Conservation (phyloP, 1,284 basidiomycete species). For the Bondarzewia mesenterica region DNA sequence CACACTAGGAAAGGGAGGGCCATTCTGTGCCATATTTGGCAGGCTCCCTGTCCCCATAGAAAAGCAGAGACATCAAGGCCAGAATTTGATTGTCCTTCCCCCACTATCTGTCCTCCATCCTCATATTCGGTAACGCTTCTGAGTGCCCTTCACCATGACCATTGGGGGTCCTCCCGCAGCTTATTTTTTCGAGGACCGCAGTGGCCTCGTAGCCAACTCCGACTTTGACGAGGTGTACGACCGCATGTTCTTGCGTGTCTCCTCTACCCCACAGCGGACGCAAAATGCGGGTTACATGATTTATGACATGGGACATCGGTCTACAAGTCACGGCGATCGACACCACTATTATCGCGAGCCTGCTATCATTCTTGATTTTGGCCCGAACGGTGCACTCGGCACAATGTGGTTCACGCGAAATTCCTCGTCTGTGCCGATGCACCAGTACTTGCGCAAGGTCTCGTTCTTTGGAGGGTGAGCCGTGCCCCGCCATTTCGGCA, state of each 20-base stretch:
- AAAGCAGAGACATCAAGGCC: not conserved
- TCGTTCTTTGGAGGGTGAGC: conserved; percentile 57
- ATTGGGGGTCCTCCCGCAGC: conserved; percentile 30
- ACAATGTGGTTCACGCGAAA: conserved; percentile 41
- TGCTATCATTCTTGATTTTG: conserved; percentile 49
- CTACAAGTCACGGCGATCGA: conserved; percentile 43
- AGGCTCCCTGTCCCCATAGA: not conserved
- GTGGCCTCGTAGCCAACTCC: conserved; percentile 42
- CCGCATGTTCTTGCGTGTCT: conserved; percentile 56
- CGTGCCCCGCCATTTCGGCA: conserved; percentile 1
- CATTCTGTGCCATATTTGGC: not conserved
- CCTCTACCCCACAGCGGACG: conserved; percentile 30
- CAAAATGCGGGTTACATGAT: conserved; percentile 27
- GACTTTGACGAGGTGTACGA: conserved; percentile 74
- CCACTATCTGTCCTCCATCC: not conserved
- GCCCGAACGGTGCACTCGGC: conserved; percentile 44
- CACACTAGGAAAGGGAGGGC: not conserved
- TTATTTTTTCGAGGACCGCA: conserved; percentile 62
- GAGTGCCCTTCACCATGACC: conserved; percentile 14
- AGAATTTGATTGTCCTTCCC: not conserved
- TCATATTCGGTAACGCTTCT: not conserved
- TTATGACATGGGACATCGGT: conserved; percentile 55
- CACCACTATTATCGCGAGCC: conserved; percentile 44
- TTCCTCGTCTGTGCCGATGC: conserved; percentile 42
- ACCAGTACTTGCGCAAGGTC: conserved; percentile 50